Evolutionary conservation across 305 asterid genomes (phyloP).

Genomic region (Withania somnifera): DNA sequence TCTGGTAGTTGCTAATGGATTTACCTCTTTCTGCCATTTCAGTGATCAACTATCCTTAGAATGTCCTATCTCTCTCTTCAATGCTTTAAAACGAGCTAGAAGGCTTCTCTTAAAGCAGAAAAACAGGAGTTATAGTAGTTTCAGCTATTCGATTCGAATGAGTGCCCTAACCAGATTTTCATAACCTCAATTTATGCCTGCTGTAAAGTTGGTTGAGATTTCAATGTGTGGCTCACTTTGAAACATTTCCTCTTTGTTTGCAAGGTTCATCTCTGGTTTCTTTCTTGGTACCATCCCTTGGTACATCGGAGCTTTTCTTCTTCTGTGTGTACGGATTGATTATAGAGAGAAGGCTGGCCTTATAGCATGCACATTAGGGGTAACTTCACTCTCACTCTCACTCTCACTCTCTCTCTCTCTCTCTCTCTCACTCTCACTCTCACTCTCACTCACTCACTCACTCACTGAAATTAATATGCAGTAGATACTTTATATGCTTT

Average conservation of each 20-base stretch:
- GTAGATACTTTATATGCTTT: background rate
- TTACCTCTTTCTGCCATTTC: background rate
- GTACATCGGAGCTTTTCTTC: slow-evolving; percentile 78
- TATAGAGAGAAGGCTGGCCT: slow-evolving; percentile 92
- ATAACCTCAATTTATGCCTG: background rate
- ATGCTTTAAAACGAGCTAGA: too few species aligned
- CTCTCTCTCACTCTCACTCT: too few species aligned
- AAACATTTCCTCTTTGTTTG: background rate
- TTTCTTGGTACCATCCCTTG: slow-evolving; percentile 82
- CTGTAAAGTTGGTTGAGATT: background rate
- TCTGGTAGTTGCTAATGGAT: background rate
- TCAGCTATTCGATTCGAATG: too few species aligned
- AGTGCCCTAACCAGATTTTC: background rate
- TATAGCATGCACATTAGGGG: slow-evolving; percentile 74
- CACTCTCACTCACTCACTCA: too few species aligned
- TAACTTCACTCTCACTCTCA: slow-evolving; percentile 20
- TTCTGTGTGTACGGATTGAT: slow-evolving; percentile 70
- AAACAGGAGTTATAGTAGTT: too few species aligned
- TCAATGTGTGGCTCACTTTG: background rate
- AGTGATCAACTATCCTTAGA: too few species aligned
- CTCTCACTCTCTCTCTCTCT: background rate
- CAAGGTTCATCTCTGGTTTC: slow-evolving; percentile 76
- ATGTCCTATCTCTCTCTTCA: too few species aligned
- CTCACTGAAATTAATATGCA: background rate
- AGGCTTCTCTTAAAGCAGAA: too few species aligned